These are phyloP conservation scores for Heracleum sosnowskyi DNA, from an alignment of 129 eudicot genomes.

Conservation along the genomic window DNA sequence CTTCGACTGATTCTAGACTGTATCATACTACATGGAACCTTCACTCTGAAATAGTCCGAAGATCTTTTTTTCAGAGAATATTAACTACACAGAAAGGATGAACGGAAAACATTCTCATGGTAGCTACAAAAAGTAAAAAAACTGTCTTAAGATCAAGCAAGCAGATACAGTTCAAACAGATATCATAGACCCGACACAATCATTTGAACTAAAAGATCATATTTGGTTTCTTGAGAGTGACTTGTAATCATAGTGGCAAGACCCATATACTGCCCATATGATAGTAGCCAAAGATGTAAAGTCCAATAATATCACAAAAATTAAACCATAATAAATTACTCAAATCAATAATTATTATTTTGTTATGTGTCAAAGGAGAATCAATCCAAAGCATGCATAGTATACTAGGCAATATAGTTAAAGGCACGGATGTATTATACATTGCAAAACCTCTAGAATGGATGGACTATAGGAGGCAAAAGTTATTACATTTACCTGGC, in stretches of 20 bases:
- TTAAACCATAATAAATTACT: background rate
- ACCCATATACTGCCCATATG: background rate
- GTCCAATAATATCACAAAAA: background rate
- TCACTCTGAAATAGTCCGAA: background rate
- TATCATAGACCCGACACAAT: background rate
- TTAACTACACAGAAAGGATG: too few relatives aligned
- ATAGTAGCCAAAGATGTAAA: background rate
- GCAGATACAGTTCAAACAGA: background rate
- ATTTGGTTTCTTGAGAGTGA: background rate
- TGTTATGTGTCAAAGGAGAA: background rate
- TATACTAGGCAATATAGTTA: background rate
- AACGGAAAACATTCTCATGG: background rate
- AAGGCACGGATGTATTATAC: background rate
- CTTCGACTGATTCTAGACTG: background rate
- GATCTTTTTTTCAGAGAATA: background rate
- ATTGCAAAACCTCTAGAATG: background rate
- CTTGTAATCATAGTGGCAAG: background rate
- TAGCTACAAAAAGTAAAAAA: background rate
- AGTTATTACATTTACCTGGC: constrained; percentile 57
- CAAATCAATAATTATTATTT: background rate
- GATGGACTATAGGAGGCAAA: background rate
- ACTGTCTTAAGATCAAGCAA: background rate
- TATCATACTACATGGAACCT: background rate
- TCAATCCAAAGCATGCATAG: background rate
- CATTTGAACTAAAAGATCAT: background rate